Conservation (phyloP, 1,284 basidiomycete species). For the Rhodotorula sp. region DNA sequence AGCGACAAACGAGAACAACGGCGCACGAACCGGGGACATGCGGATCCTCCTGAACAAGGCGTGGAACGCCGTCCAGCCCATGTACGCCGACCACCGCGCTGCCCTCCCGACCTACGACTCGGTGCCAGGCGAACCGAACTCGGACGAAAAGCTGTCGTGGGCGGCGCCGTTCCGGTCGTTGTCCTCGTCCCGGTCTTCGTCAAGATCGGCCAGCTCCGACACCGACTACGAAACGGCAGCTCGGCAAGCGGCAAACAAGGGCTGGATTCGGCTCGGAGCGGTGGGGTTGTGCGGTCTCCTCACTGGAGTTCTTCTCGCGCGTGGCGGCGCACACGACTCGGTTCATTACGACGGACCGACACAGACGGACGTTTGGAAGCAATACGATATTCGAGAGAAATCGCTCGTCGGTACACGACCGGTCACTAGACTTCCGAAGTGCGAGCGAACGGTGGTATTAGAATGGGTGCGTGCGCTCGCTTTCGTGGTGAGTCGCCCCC, state of each 20-base stretch:
- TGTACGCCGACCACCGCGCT: background rate
- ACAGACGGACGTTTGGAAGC: background rate
- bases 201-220: background rate
- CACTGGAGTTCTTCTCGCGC: constrained; percentile 1
- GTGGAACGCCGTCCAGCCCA: background rate
- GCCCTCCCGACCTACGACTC: background rate
- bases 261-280: background rate
- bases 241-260: background rate
- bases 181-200: background rate
- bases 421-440: background rate
- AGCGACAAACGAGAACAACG: too few relatives aligned
- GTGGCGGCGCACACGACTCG: background rate
- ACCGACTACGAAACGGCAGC: background rate
- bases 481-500: background rate
- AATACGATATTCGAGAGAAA: background rate
- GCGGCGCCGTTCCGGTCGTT: background rate
- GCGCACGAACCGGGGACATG: background rate
- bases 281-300: background rate
- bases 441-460: constrained; percentile 22
- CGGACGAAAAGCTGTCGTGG: constrained; percentile 1
- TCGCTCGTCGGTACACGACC: constrained; percentile 2
- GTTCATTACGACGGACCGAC: background rate
- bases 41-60: background rate
- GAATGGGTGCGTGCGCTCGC: constrained; percentile 18
- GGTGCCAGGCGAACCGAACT: background rate